A percentile compares a stretch with the other conserved stretches of the same genome.
Conservation (phyloP, 2,329 filamentous ascomycete species). For the Neofusicoccum parvum region DNA sequence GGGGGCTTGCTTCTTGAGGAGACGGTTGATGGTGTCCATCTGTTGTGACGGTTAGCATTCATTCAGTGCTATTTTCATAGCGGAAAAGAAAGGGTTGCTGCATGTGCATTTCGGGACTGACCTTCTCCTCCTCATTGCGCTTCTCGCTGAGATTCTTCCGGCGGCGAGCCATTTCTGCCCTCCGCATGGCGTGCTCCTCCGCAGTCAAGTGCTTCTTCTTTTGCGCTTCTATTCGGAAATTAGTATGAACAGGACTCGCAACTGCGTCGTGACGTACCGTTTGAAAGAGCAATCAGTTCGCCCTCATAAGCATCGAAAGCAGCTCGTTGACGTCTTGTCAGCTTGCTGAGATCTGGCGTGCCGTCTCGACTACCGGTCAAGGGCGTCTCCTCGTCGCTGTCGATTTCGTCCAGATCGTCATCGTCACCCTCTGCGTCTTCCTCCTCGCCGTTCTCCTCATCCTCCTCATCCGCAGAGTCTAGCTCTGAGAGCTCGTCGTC, state of each 20-base stretch:
- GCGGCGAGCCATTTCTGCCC: conserved; percentile 72
- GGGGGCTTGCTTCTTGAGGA: conserved; percentile 81
- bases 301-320: conserved; percentile 56
- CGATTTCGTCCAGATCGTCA: conserved; percentile 47
- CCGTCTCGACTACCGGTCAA: conserved; percentile 56
- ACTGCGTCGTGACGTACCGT: conserved; percentile 32
- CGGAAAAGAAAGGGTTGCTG: not conserved
- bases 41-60: conserved; percentile 37
- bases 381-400: conserved; percentile 54
- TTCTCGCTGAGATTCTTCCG: conserved; percentile 76
- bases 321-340: conserved; percentile 70
- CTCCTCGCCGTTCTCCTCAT: conserved; percentile 48
- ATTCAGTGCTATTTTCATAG: not conserved
- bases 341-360: conserved; percentile 65
- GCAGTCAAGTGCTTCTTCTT: conserved; percentile 73
- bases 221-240: conserved; percentile 58
- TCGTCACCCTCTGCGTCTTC: conserved; percentile 42
- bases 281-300: conserved; percentile 56
- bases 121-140: conserved; percentile 78
- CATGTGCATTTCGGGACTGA: conserved; percentile 33
- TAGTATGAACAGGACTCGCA: conserved; percentile 30
- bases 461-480: conserved; percentile 40
- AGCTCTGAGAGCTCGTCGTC: conserved; percentile 46
- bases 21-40: conserved; percentile 91
- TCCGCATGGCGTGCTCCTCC: conserved; percentile 72